phyloP scores from a whole-genome alignment of 345 rosid species.

The Euclidium syriacum region DNA sequence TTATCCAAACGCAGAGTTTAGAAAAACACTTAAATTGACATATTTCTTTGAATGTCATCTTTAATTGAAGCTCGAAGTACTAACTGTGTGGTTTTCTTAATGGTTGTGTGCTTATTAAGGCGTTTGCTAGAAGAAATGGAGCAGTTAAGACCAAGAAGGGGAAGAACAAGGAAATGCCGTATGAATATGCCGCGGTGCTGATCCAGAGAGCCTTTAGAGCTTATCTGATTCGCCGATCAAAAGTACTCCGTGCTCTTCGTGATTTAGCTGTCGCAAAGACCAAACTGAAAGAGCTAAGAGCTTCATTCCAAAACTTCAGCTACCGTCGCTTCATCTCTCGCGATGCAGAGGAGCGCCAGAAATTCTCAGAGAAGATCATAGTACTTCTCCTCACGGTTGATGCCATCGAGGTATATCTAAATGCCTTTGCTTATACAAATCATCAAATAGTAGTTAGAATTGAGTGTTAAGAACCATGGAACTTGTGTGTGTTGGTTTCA shows the following conservation, averaged over 20 bases:
- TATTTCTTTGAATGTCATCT: not conserved
- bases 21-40: not conserved
- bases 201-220: conserved; percentile 82
- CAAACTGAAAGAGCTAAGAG: conserved; percentile 84
- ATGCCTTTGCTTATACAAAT: not conserved
- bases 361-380: conserved; percentile 76
- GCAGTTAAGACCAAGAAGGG: conserved; percentile 51
- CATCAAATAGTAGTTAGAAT: not conserved
- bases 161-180: conserved; percentile 68
- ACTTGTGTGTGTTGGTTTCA: conserved; percentile 22
- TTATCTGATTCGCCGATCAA: conserved; percentile 74
- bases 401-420: conserved; percentile 78
- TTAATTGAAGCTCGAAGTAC: not conserved
- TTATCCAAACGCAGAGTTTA: not conserved
- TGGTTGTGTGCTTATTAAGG: conserved; percentile 38
- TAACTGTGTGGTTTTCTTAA: not conserved
- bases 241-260: conserved; percentile 79
- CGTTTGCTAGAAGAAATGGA: conserved; percentile 68
- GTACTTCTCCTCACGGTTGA: conserved; percentile 92
- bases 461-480: not conserved
- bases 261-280: conserved; percentile 88
- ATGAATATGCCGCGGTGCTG: conserved; percentile 71
- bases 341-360: conserved; percentile 82
- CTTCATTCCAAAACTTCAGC: conserved; percentile 68
- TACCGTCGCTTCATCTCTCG: conserved; percentile 65